phyloP scores from a whole-genome alignment of 2,329 filamentous ascomycete species.

The Talaromyces sp. region DNA sequence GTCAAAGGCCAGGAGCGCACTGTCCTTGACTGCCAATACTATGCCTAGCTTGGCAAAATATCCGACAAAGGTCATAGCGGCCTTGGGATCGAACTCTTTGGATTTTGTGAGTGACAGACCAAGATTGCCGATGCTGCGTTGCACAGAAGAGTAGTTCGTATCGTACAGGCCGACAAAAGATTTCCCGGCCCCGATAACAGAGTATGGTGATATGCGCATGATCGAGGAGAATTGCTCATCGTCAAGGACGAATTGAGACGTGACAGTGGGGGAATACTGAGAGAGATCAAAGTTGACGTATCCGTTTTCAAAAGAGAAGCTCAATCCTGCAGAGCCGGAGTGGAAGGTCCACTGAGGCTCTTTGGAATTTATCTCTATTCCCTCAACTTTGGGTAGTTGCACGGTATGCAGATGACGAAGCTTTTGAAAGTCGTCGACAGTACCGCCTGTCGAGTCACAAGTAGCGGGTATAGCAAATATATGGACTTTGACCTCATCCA shows the following conservation, averaged over 20 bases:
- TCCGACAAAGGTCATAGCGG: constrained; percentile 31
- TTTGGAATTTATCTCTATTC: constrained; percentile 18
- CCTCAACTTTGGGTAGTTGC: constrained; percentile 26
- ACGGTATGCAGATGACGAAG: constrained; percentile 32
- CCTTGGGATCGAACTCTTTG: constrained; percentile 15
- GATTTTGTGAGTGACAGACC: constrained; percentile 23
- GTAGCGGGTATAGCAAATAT: constrained; percentile 33
- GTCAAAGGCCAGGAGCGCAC: constrained; percentile 40
- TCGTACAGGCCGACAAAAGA: constrained; percentile 41
- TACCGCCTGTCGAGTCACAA: constrained; percentile 15
- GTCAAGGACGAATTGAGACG: constrained; percentile 32
- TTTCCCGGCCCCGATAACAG: constrained; percentile 35
- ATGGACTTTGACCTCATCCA: constrained; percentile 32
- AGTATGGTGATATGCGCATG: constrained; percentile 38
- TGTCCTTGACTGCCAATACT: constrained; percentile 36
- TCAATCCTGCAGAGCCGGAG: constrained; percentile 32
- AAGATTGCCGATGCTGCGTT: constrained; percentile 33
- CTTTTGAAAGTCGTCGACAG: constrained; percentile 26
- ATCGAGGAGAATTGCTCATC: constrained; percentile 34
- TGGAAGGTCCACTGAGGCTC: constrained; percentile 35
- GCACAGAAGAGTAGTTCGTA: constrained; percentile 42
- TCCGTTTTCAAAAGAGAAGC: constrained; percentile 33
- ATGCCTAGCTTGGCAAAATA: constrained; percentile 41
- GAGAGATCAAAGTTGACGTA: constrained; percentile 39
- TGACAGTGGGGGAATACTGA: constrained; percentile 33